Evolutionary conservation across 2,329 filamentous ascomycete species (phyloP).

Genomic region (Fusarium irregulare): DNA sequence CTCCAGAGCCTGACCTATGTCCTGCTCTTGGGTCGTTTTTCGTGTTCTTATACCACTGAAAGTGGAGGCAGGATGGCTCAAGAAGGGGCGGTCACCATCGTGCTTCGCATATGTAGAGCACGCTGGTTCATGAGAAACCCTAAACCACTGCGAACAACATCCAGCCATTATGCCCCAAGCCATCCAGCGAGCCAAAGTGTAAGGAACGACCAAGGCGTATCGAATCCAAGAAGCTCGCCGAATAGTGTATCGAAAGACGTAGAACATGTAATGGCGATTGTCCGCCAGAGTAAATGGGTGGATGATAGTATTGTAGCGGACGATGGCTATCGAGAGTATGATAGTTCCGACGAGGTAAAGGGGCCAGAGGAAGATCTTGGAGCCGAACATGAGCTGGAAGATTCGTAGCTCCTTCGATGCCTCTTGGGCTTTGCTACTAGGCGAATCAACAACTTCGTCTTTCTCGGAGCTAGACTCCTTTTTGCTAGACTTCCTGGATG

Average conservation of each 20-base stretch:
- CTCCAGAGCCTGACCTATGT: conserved; percentile 33
- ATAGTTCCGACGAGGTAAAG: conserved; percentile 53
- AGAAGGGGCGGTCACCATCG: conserved; percentile 32
- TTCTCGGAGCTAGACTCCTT: not conserved
- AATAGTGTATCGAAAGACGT: conserved; percentile 88
- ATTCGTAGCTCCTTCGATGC: conserved; percentile 27
- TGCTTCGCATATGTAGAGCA: conserved; percentile 31
- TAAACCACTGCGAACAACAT: conserved; percentile 46
- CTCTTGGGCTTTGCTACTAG: not conserved
- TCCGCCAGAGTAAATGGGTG: conserved; percentile 97
- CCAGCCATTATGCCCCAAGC: conserved; percentile 72
- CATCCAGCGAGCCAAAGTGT: conserved; percentile 76
- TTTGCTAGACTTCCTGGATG: not conserved
- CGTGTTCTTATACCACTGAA: not conserved
- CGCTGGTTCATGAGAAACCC: conserved; percentile 4
- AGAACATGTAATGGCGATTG: conserved; percentile 97
- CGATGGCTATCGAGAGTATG: conserved; percentile 57
- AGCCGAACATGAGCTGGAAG: conserved; percentile 42
- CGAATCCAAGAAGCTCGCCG: conserved; percentile 71
- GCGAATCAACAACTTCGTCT: not conserved
- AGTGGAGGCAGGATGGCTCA: conserved; percentile 48
- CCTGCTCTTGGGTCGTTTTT: conserved; percentile 22
- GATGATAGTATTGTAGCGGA: conserved; percentile 89
- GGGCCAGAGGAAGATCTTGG: conserved; percentile 52
- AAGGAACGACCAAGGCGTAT: conserved; percentile 75